Evolutionary conservation across 352 stramenopile species (phyloP), one percentile per base, ranked within the genome.

Genomic region (Globisporangium camurandrum): DNA sequence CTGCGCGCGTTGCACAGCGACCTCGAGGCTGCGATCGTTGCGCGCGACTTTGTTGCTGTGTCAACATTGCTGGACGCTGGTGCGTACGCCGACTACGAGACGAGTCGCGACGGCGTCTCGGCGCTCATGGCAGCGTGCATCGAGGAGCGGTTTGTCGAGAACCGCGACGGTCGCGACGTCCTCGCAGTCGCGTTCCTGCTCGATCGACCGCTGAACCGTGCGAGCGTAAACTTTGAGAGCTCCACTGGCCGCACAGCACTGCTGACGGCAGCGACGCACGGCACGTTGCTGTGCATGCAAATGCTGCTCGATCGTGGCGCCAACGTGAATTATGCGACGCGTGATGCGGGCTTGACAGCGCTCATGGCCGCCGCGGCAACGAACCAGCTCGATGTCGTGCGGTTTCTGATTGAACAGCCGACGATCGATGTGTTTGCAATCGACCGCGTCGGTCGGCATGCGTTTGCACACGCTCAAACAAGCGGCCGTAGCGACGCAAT

Each of bases 61-160:
- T 59, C 62, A 0, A n/a, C 33, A 6, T 37, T 85, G 17, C 54
- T 88, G n/a, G 74, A 86, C 41, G 56, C 64, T 7, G 74, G 78
- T 6, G 77, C 77, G 3, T 86, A 78, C 30, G 67, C 74, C 7
- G 80, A 92, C 51, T 80, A 84, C 24, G 78, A 84, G 43, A 88
- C 80, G 1, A 54, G 33, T 19, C 12, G 31, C 8, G 61, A 54
- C 4, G 77, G 58, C 2, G 23, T 75, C 22, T 76, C 77, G 5
- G 60, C 62, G 2, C 56, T 88, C 4, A 77, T 78, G 63, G 69
- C 62, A 1, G 70, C 75, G 19, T 87, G 75, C 33, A 53, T 75
- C 2, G 62, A 87, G 14, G 80, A 92, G 38, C 10, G 59, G 6
- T 86, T 84, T 31, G 56, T 88, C 5, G 36, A 57, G 20, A 88